A percentile compares a stretch with the other conserved stretches of the same genome.
Conservation (phyloP, 2,329 filamentous ascomycete species). For the Neonectria faginata region DNA sequence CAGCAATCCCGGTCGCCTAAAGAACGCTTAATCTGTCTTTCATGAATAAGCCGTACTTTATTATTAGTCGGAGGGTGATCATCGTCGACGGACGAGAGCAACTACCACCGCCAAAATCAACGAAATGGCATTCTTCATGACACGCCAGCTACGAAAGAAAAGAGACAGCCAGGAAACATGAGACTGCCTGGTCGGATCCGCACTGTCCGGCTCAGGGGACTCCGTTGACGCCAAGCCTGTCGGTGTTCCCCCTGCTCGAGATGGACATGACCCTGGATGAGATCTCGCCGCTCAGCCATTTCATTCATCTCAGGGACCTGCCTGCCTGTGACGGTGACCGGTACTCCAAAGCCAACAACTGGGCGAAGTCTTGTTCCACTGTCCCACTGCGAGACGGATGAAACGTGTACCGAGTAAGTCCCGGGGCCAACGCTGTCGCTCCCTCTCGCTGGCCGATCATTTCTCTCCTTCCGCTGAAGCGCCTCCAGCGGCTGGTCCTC, state of each 20-base stretch:
- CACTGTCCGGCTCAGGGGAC: constrained; percentile 30
- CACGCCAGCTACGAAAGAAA: background rate
- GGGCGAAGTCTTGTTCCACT: background rate
- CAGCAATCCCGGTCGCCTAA: constrained; percentile 12
- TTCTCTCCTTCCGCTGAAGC: constrained; percentile 17
- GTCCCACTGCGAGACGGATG: constrained; percentile 3
- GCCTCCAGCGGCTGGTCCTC: constrained; percentile 38
- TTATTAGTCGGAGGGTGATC: constrained; percentile 4
- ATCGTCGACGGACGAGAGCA: constrained; percentile 14
- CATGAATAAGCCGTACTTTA: constrained; percentile 1
- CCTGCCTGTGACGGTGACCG: constrained; percentile 1
- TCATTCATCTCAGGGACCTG: constrained; percentile 34
- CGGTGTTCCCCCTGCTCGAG: constrained; percentile 33
- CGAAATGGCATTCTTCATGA: background rate
- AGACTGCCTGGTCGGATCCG: constrained; percentile 27
- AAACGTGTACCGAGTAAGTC: background rate
- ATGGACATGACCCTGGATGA: constrained; percentile 31
- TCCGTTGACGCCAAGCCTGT: constrained; percentile 41
- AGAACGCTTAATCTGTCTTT: constrained; percentile 6
- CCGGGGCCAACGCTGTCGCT: constrained; percentile 3
- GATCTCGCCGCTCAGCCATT: constrained; percentile 34
- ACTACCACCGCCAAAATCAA: constrained; percentile 8
- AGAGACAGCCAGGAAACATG: constrained; percentile 7
- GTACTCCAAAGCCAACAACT: background rate
- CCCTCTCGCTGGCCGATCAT: constrained; percentile 11